Conservation (phyloP, 1,284 basidiomycete genomes). For the Ustilago loliicola region DNA sequence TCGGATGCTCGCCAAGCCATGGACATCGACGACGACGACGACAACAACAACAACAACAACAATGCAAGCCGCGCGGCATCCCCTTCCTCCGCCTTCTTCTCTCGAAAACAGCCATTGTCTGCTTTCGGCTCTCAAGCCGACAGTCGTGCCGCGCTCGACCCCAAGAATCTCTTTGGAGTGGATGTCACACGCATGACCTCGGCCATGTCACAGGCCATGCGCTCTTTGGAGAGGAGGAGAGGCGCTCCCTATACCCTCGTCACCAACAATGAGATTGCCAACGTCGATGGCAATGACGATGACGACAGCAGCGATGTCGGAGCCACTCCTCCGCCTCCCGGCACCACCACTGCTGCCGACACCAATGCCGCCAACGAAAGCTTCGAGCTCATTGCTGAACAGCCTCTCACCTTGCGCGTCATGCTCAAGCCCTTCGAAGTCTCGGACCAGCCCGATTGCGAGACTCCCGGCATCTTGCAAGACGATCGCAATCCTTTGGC, state of each 20-base stretch:
- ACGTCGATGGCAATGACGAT: slow-evolving; percentile 34
- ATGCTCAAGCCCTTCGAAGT: slow-evolving; percentile 59
- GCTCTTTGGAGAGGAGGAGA: slow-evolving; percentile 39
- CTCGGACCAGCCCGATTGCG: slow-evolving; percentile 41
- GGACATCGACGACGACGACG: slow-evolving; percentile 22
- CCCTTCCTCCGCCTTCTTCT: slow-evolving; percentile 28
- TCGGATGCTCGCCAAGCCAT: slow-evolving; percentile 9
- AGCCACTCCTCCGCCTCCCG: slow-evolving; percentile 35
- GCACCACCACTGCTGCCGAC: slow-evolving; percentile 24
- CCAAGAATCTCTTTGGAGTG: slow-evolving; percentile 48
- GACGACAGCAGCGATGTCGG: slow-evolving; percentile 34
- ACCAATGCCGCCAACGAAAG: slow-evolving; percentile 51
- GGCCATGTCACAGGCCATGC: slow-evolving; percentile 54
- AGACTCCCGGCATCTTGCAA: slow-evolving; percentile 29
- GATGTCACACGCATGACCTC: slow-evolving; percentile 46
- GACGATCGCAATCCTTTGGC: slow-evolving; percentile 42
- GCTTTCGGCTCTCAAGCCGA: slow-evolving; percentile 19
- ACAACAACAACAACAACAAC: slow-evolving; percentile 13
- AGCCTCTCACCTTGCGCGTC: slow-evolving; percentile 45
- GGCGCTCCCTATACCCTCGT: slow-evolving; percentile 52
- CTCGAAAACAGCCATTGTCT: slow-evolving; percentile 13
- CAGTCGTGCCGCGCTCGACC: slow-evolving; percentile 31
- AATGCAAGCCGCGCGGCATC: slow-evolving; percentile 8
- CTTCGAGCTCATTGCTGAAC: slow-evolving; percentile 54
- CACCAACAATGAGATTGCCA: slow-evolving; percentile 46